A percentile compares a stretch with the other conserved stretches of the same genome.
These are phyloP conservation scores for Myochromella boudieri DNA, from an alignment of 768 basidiomycete genomes.

Conservation along the genomic window DNA sequence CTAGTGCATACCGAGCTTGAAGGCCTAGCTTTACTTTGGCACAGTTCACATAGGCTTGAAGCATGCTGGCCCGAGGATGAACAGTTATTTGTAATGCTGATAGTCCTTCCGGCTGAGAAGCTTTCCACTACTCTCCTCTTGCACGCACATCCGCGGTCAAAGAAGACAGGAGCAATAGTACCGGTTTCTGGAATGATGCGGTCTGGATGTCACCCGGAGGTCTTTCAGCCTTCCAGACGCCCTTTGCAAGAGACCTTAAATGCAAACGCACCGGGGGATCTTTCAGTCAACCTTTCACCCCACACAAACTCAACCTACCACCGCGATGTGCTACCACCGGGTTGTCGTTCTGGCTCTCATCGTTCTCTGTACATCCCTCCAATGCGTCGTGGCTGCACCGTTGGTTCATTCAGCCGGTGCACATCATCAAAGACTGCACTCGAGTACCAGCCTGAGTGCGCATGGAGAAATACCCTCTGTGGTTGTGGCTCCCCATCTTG, in stretches of 20 bases:
- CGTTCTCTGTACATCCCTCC: slow-evolving; percentile 13
- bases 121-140: background rate
- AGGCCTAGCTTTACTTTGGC: too few relatives aligned
- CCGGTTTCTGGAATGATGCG: slow-evolving; percentile 4
- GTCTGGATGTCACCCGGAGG: background rate
- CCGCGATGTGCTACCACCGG: slow-evolving; percentile 12
- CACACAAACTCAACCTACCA: background rate
- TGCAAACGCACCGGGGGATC: background rate
- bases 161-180: background rate
- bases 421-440: background rate
- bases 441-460: background rate
- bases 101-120: slow-evolving; percentile 2
- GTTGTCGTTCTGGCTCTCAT: slow-evolving; percentile 14
- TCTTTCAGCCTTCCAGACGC: background rate
- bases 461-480: too few relatives aligned
- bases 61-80: too few relatives aligned
- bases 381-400: slow-evolving; percentile 7
- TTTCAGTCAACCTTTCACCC: slow-evolving; percentile 2
- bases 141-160: slow-evolving; percentile 1
- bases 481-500: too few relatives aligned
- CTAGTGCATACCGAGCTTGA: too few relatives aligned
- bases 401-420: slow-evolving; percentile 3
- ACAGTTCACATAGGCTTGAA: too few relatives aligned
- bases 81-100: background rate
- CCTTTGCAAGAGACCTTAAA: slow-evolving; percentile 2